Evolutionary conservation across 306 rosid species (phyloP).

Genomic region (Glycine soja): DNA sequence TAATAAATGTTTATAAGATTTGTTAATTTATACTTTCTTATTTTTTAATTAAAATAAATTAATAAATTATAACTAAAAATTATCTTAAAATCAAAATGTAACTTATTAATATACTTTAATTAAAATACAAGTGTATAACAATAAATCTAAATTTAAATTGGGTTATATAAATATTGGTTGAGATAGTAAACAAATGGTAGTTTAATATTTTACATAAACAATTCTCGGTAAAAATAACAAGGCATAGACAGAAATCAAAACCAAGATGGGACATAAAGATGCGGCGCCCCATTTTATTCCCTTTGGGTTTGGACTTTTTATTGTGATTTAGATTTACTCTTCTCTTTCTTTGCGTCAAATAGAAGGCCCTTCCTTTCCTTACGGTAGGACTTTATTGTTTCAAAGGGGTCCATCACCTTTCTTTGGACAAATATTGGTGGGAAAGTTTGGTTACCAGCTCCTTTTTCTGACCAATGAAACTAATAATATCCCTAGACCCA

Average conservation of each 20-base stretch:
- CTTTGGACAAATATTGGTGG: conserved; percentile 66
- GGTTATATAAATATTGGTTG: too few relatives aligned
- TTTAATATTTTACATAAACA: too few relatives aligned
- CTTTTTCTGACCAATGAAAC: conserved; percentile 70
- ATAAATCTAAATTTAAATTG: rapidly evolving
- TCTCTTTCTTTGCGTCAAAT: conserved; percentile 61
- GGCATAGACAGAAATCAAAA: conserved; percentile 43
- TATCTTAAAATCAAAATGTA: too few relatives aligned
- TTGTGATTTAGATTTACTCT: conserved; percentile 49
- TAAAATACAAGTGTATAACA: too few relatives aligned
- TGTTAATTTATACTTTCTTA: too few relatives aligned
- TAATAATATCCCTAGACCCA: conserved; percentile 44
- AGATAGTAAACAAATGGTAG: too few relatives aligned
- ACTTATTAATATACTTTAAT: too few relatives aligned
- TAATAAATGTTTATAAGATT: too few relatives aligned
- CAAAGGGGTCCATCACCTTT: conserved; percentile 59
- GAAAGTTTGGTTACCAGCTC: conserved; percentile 93
- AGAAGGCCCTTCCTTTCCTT: conserved; percentile 54
- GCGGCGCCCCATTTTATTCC: conserved; percentile 64
- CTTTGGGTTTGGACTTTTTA: conserved; percentile 45
- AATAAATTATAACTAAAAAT: too few relatives aligned
- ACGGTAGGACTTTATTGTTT: conserved; percentile 53
- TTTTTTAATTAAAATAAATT: too few relatives aligned
- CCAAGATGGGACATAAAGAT: conserved; percentile 65
- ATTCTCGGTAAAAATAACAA: background rate